Evolutionary conservation across 495 filamentous ascomycete species (phyloP), one percentile per base, ranked within the genome.

Genomic region (Rusavskia elegans): DNA sequence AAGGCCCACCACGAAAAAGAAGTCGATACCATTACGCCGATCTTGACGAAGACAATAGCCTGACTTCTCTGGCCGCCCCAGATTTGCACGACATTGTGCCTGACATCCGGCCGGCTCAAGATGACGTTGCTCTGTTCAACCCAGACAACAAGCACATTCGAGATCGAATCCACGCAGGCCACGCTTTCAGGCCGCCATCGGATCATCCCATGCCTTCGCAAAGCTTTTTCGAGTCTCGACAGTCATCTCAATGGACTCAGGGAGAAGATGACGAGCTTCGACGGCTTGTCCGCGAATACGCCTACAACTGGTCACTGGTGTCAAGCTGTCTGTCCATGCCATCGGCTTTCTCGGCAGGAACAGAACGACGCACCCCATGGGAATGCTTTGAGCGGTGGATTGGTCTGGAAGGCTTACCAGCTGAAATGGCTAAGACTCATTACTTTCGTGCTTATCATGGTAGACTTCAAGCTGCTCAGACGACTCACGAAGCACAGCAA

Each of bases 351-450:
- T 78, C 82, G 21, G 89, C 90, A 45, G 84, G 85, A 14, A 79
- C 87, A 11, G 93, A 96, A 61, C 79, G 92, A 51, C 77, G 92
- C 48, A 97, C 93, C 3, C 89, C 92, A 5, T 98, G 92, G 92
- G 92, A 98, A 68, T 98, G 92, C 61, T 98, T 97, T 60, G 92
- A 98, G 63, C 80, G 93, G 37, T 97, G 90, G 88, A 80, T 95
- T 16, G 79, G 82, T 51, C 69, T 97, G 10, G 92, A 96, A 68
- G 87, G 87, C 5, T 67, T 95, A 36, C 89, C 89, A 17, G 78
- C 78, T 38, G 92, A 98, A 51, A 92, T 96, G 84, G 79, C 79
- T 23, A 93, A 95, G 67, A 93, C 84, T 4, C 84, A 83, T 37
- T 97, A 95, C 63, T 97, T 95, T 73, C 70, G 85, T 61, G 77